phyloP scores from a whole-genome alignment of 2,329 filamentous ascomycete species.

The Fusarium sp. region DNA sequence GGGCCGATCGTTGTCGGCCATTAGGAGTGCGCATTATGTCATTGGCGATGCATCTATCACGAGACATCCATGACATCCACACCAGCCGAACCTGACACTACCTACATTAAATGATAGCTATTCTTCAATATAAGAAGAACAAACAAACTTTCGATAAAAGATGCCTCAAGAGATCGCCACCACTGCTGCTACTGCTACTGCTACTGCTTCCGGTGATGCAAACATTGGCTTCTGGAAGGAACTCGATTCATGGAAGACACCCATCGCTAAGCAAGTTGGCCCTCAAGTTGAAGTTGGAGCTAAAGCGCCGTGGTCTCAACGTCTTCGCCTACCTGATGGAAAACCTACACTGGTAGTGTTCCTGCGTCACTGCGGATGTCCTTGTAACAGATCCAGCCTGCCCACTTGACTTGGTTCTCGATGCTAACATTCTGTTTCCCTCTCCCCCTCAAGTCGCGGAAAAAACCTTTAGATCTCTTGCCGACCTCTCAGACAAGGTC shows the following conservation, averaged over 20 bases:
- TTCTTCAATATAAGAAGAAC: neutral
- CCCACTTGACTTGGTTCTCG: neutral
- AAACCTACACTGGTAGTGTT: slow-evolving; percentile 74
- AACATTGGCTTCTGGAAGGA: slow-evolving; percentile 52
- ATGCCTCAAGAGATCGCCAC: slow-evolving; percentile 35
- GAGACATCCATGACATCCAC: slow-evolving; percentile 14
- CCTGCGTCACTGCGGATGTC: slow-evolving; percentile 79
- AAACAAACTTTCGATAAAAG: neutral
- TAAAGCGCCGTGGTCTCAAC: slow-evolving; percentile 65
- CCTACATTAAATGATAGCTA: neutral
- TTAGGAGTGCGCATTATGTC: slow-evolving; percentile 31
- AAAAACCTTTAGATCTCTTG: slow-evolving; percentile 70
- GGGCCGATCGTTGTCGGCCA: neutral
- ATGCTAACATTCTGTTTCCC: neutral
- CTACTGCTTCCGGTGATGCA: slow-evolving; percentile 2
- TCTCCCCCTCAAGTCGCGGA: slow-evolving; percentile 67
- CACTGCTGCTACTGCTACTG: neutral
- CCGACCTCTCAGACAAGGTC: slow-evolving; percentile 63
- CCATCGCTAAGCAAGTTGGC: slow-evolving; percentile 57
- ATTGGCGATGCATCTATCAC: slow-evolving; percentile 22
- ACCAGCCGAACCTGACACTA: neutral
- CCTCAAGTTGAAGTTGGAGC: slow-evolving; percentile 64
- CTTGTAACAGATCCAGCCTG: slow-evolving; percentile 61
- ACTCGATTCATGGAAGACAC: slow-evolving; percentile 57
- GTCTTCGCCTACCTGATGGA: slow-evolving; percentile 63